These are phyloP conservation scores for Aspergillus novofumigatus DNA, from an alignment of 2,329 filamentous ascomycete species.

Conservation along the genomic window DNA sequence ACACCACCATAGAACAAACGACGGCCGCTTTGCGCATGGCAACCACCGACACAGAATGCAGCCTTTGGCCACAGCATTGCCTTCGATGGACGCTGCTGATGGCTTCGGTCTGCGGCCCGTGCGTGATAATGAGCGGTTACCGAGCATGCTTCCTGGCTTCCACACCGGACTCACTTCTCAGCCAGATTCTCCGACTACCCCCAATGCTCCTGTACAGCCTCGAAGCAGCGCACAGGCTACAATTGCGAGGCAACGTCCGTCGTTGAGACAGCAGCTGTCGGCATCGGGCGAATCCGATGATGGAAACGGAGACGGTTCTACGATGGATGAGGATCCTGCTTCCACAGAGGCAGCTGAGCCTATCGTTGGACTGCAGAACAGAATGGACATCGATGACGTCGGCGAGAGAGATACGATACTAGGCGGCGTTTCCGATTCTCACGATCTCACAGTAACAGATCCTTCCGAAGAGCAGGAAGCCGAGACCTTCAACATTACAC, in stretches of 20 bases:
- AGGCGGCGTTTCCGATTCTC: slow-evolving; percentile 62
- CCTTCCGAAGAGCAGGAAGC: slow-evolving; percentile 81
- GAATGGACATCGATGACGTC: slow-evolving; percentile 84
- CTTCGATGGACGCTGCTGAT: slow-evolving; percentile 65
- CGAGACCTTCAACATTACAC: slow-evolving; percentile 90
- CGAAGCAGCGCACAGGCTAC: slow-evolving; percentile 52
- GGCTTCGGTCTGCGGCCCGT: slow-evolving; percentile 72
- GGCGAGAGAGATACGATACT: slow-evolving; percentile 78
- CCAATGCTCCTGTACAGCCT: slow-evolving; percentile 62
- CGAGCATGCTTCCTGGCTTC: slow-evolving; percentile 71
- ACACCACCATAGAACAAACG: slow-evolving; percentile 46
- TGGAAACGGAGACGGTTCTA: slow-evolving; percentile 75
- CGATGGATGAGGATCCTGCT: slow-evolving; percentile 63
- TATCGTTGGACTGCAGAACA: slow-evolving; percentile 72
- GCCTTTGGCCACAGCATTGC: slow-evolving; percentile 62
- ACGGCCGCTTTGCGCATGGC: slow-evolving; percentile 40
- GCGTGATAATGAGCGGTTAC: slow-evolving; percentile 75
- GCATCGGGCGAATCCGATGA: slow-evolving; percentile 84
- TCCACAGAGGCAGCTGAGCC: slow-evolving; percentile 56
- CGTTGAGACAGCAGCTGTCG: slow-evolving; percentile 85
- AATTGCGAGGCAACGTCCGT: slow-evolving; percentile 67
- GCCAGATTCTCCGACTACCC: slow-evolving; percentile 85
- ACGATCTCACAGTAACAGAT: slow-evolving; percentile 71
- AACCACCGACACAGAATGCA: slow-evolving; percentile 56
- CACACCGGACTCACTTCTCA: slow-evolving; percentile 74